phyloP scores from a whole-genome alignment of 805 yeast genomes.

The Cyberlindnera misumaiensis region DNA sequence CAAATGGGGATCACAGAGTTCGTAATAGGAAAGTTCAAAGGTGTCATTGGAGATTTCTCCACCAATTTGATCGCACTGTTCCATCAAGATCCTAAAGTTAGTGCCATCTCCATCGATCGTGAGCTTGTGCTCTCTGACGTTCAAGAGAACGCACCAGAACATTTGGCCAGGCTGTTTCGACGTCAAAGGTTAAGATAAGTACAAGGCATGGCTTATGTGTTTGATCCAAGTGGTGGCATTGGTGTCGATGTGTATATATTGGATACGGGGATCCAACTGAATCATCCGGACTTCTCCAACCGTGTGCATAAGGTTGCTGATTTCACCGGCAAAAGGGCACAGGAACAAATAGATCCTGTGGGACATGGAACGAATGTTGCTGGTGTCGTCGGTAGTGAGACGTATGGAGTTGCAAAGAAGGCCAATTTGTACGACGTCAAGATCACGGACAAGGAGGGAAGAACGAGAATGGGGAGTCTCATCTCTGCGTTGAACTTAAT shows the following conservation, averaged over 20 bases:
- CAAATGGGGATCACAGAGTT: conserved; percentile 17
- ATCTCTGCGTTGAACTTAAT: conserved; percentile 27
- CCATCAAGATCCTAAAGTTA: conserved; percentile 29
- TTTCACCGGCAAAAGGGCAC: conserved; percentile 29
- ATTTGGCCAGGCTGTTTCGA: conserved; percentile 36
- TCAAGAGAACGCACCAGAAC: conserved; percentile 37
- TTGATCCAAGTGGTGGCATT: conserved; percentile 35
- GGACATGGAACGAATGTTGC: conserved; percentile 59
- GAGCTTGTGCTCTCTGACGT: conserved; percentile 29
- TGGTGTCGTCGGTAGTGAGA: conserved; percentile 43
- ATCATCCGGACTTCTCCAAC: conserved; percentile 38
- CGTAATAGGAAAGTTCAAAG: conserved; percentile 27
- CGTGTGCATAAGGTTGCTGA: conserved; percentile 38
- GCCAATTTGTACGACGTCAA: conserved; percentile 37
- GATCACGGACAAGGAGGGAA: conserved; percentile 33
- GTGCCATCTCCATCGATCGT: conserved; percentile 31
- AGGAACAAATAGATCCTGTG: conserved; percentile 23
- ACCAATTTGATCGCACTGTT: conserved; percentile 24
- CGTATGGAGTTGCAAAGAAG: conserved; percentile 48
- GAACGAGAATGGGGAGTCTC: conserved; percentile 28
- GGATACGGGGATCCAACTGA: conserved; percentile 32
- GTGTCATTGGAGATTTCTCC: conserved; percentile 31
- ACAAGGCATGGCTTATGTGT: conserved; percentile 31
- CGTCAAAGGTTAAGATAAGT: conserved; percentile 18
- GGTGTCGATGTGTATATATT: conserved; percentile 32